Conservation (phyloP, 2,329 filamentous ascomycete genomes). For the Chrysoporthe cubensis region DNA sequence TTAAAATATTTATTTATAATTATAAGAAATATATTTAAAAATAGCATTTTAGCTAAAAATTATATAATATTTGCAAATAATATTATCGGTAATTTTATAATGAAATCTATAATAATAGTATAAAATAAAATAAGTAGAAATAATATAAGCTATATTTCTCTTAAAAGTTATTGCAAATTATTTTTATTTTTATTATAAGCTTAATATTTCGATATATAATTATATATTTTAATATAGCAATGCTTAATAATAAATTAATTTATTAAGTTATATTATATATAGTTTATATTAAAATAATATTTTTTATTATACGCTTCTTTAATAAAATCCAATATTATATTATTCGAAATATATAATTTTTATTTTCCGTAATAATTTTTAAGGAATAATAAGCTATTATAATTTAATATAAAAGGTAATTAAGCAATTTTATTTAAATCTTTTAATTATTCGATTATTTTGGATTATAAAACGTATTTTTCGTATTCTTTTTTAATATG, state of each 20-base stretch:
- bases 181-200: fast-evolving
- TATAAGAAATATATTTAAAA: not conserved
- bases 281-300: not conserved
- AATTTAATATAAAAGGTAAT: too few species aligned
- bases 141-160: too few species aligned
- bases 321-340: not conserved
- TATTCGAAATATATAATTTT: not conserved
- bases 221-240: not conserved
- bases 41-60: not conserved
- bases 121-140: too few species aligned
- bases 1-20: not conserved
- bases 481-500: too few species aligned
- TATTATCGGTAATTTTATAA: not conserved
- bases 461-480: too few species aligned
- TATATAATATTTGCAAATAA: not conserved
- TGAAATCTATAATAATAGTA: not conserved
- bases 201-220: too few species aligned
- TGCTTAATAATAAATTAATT: not conserved
- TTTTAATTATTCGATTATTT: too few species aligned
- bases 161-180: too few species aligned
- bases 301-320: not conserved
- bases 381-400: too few species aligned
- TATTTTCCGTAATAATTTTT: too few species aligned
- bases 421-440: too few species aligned
- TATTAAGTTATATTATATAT: not conserved